phyloP scores from a whole-genome alignment of 106 monocot species.

The Chionographis japonica region DNA sequence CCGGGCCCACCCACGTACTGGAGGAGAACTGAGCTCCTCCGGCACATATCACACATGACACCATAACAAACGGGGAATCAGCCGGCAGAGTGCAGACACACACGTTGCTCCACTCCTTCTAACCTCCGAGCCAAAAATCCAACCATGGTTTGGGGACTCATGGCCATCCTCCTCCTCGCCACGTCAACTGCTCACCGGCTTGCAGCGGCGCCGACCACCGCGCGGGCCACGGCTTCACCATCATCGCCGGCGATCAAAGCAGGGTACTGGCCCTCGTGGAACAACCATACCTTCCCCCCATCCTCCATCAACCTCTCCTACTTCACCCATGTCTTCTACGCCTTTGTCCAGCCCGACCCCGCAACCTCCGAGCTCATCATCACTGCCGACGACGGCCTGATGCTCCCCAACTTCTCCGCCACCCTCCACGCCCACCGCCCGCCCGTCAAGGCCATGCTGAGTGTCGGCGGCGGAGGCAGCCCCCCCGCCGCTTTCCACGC shows the following conservation, averaged over 20 bases:
- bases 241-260: constrained; percentile 7
- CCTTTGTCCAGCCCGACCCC: constrained; percentile 25
- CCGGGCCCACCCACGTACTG: too few species aligned
- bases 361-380: constrained; percentile 21
- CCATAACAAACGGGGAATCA: too few species aligned
- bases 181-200: neutral
- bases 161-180: neutral
- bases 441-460: constrained; percentile 9
- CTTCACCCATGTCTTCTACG: constrained; percentile 45
- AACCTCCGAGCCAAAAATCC: too few species aligned
- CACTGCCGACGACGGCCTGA: constrained; percentile 6
- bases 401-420: constrained; percentile 14
- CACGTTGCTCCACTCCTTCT: too few species aligned
- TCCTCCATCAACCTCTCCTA: constrained; percentile 23
- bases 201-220: neutral
- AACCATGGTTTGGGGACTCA: too few species aligned
- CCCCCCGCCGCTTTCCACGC: constrained; percentile 2
- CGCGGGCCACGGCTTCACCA: neutral
- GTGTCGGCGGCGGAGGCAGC: constrained; percentile 18
- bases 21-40: too few species aligned
- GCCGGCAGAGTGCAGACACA: too few species aligned
- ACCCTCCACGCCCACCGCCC: constrained; percentile 5
- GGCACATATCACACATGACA: too few species aligned
- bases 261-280: constrained; percentile 29
- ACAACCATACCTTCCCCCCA: constrained; percentile 11